phyloP scores from a whole-genome alignment of 768 basidiomycete genomes.

The Hemileccinum impolitum region DNA sequence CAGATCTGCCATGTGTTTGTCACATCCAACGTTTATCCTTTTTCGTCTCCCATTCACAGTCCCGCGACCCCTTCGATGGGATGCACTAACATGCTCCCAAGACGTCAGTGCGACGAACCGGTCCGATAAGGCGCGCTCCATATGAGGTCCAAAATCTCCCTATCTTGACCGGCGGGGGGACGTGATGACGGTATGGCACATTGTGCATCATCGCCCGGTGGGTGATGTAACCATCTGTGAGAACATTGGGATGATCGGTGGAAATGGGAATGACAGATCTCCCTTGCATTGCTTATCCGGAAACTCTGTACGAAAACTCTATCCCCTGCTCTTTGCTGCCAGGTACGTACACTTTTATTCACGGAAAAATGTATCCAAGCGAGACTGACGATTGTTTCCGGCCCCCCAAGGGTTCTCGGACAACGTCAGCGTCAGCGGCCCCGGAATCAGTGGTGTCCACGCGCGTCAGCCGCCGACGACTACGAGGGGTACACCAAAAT shows the following conservation, averaged over 20 bases:
- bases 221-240: slow-evolving; percentile 8
- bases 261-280: background rate
- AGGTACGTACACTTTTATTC: background rate
- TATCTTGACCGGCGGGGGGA: background rate
- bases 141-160: slow-evolving; percentile 1
- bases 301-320: background rate
- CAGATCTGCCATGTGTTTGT: background rate
- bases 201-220: slow-evolving; percentile 1
- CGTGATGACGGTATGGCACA: slow-evolving; percentile 8
- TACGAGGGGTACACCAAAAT: background rate
- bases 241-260: slow-evolving; percentile 6
- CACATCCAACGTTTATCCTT: background rate
- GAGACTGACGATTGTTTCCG: background rate
- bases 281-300: background rate
- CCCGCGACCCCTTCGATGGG: slow-evolving; percentile 22
- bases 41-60: background rate
- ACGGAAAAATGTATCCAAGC: background rate
- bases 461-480: background rate
- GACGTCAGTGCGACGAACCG: slow-evolving; percentile 2
- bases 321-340: background rate
- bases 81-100: slow-evolving; percentile 4
- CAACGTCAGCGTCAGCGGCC: background rate
- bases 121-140: slow-evolving; percentile 2
- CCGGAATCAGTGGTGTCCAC: background rate
- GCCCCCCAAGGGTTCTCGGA: slow-evolving; percentile 1